Conservation (phyloP, 768 basidiomycete genomes). For the Rhodocollybia butyracea region DNA sequence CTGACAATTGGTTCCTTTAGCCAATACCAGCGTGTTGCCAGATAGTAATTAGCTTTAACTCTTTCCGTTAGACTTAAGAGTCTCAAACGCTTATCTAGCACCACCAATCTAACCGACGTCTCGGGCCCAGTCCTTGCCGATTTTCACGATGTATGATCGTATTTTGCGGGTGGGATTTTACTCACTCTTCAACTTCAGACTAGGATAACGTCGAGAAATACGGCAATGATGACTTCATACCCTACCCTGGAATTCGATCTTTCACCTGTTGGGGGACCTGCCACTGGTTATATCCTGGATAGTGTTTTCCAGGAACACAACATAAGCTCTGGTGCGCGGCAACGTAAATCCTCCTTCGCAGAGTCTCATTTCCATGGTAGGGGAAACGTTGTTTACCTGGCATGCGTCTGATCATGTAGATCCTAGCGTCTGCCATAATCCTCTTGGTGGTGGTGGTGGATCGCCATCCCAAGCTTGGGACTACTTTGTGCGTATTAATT, state of each 20-base stretch:
- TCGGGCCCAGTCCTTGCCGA: neutral
- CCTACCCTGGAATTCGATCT: neutral
- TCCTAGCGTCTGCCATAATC: neutral
- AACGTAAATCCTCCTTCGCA: too few species aligned
- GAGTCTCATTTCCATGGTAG: neutral
- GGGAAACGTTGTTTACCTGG: slow-evolving; percentile 5
- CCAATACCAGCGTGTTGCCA: neutral
- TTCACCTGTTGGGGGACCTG: neutral
- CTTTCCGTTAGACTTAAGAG: neutral
- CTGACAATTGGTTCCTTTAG: too few species aligned
- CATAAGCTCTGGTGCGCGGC: neutral
- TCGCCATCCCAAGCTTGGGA: neutral
- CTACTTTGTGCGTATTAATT: neutral
- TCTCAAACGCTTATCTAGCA: neutral
- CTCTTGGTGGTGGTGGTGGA: neutral
- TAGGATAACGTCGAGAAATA: slow-evolving; percentile 1
- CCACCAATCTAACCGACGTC: neutral
- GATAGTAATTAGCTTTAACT: neutral
- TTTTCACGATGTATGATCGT: slow-evolving; percentile 4
- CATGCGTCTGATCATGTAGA: neutral
- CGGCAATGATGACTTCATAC: slow-evolving; percentile 1
- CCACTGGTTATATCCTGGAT: neutral
- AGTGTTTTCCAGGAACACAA: slow-evolving; percentile 1
- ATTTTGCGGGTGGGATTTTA: neutral
- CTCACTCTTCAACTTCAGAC: neutral